phyloP scores from a whole-genome alignment of 805 yeast genomes.

The Suhomyces sp. region DNA sequence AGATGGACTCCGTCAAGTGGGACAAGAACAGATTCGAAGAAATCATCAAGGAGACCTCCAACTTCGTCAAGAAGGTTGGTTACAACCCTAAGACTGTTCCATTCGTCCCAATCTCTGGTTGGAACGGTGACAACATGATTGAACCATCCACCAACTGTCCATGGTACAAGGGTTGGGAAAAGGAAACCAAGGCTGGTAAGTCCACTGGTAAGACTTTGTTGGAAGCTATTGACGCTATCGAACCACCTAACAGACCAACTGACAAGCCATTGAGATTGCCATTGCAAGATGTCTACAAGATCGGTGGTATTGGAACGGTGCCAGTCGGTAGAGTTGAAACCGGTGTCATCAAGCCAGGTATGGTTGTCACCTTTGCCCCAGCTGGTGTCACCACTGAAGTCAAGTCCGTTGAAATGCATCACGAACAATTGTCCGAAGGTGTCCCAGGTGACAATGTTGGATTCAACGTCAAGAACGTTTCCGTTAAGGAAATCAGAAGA shows the following conservation, averaged over 20 bases:
- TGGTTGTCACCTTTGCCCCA: constrained; percentile 87
- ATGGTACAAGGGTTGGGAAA: constrained; percentile 86
- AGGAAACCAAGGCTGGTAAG: constrained; percentile 61
- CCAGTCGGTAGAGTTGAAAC: constrained; percentile 95
- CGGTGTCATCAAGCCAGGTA: constrained; percentile 89
- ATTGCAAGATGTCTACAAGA: constrained; percentile 89
- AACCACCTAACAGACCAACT: constrained; percentile 77
- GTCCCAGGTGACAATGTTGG: constrained; percentile 91
- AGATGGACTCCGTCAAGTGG: constrained; percentile 94
- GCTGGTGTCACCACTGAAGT: constrained; percentile 88
- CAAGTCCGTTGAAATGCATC: constrained; percentile 88
- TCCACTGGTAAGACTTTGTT: constrained; percentile 78
- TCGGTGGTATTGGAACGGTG: constrained; percentile 89
- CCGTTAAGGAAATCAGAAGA: constrained; percentile 86
- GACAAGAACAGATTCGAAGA: constrained; percentile 73
- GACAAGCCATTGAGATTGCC: constrained; percentile 89
- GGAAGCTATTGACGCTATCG: constrained; percentile 82
- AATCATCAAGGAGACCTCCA: constrained; percentile 70
- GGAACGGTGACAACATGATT: constrained; percentile 93
- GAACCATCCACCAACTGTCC: constrained; percentile 79
- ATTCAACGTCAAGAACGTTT: constrained; percentile 87
- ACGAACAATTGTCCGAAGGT: constrained; percentile 76
- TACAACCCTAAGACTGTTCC: constrained; percentile 64
- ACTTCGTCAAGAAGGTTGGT: constrained; percentile 72
- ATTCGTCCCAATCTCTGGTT: constrained; percentile 90